These are phyloP conservation scores for Russula compacta DNA, from an alignment of 768 basidiomycete species.

Conservation along the genomic window DNA sequence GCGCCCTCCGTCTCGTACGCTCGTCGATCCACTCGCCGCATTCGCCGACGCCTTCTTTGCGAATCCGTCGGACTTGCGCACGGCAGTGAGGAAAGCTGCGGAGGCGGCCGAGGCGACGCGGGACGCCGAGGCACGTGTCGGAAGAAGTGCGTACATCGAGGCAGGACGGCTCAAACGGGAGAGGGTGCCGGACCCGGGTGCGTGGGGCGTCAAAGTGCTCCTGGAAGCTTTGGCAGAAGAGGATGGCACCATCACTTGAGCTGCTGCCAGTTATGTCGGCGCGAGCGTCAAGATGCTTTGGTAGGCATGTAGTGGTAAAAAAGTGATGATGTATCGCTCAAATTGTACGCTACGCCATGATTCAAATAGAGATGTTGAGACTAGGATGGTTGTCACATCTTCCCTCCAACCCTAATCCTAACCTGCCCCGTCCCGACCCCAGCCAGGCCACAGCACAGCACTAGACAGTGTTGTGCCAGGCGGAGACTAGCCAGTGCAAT, in stretches of 20 bases:
- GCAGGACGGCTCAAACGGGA: slow-evolving; percentile 52
- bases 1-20: slow-evolving; percentile 80
- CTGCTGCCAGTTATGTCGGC: too few relatives aligned
- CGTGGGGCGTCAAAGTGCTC: slow-evolving; percentile 79
- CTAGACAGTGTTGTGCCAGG: too few relatives aligned
- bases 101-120: slow-evolving; percentile 67
- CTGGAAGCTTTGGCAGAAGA: slow-evolving; percentile 41
- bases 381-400: too few relatives aligned
- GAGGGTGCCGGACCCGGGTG: slow-evolving; percentile 76
- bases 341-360: background rate
- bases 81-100: slow-evolving; percentile 51
- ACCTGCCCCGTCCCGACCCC: too few relatives aligned
- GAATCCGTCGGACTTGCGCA: slow-evolving; percentile 30
- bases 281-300: too few relatives aligned
- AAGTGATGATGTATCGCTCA: background rate
- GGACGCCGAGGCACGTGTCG: slow-evolving; percentile 74
- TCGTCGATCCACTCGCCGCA: slow-evolving; percentile 83
- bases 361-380: too few relatives aligned
- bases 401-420: too few relatives aligned
- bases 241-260: background rate
- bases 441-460: too few relatives aligned
- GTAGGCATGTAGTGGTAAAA: background rate
- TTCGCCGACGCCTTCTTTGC: slow-evolving; percentile 48
- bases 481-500: too few relatives aligned
- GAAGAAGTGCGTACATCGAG: slow-evolving; percentile 82